A percentile compares a stretch with the other conserved stretches of the same genome.
phyloP scores from a whole-genome alignment of 345 rosid genomes.

The Orychophragmus violaceus region DNA sequence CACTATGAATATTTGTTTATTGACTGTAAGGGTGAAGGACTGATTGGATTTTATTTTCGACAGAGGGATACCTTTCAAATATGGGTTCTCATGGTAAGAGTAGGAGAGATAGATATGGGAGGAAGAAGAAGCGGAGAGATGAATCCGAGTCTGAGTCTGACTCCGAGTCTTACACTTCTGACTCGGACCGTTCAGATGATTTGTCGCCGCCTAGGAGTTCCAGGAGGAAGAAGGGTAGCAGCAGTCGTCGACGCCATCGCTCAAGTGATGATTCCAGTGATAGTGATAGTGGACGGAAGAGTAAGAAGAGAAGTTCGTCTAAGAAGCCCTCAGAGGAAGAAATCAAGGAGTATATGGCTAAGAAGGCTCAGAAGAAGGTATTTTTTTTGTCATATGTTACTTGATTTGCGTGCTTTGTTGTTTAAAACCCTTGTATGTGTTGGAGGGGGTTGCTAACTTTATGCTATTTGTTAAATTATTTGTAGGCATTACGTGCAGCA shows the following conservation, averaged over 20 bases:
- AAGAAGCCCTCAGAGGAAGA: background rate
- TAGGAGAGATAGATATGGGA: background rate
- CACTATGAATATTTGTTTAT: background rate
- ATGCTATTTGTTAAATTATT: slow-evolving; percentile 2
- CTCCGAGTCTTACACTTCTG: background rate
- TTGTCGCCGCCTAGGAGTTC: background rate
- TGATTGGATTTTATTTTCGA: background rate
- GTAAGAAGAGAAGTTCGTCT: background rate
- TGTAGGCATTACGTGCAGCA: background rate
- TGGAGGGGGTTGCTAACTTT: background rate
- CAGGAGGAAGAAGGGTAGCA: background rate
- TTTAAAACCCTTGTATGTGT: background rate
- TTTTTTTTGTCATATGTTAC: background rate
- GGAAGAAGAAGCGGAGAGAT: background rate
- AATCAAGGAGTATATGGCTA: background rate
- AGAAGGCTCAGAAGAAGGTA: slow-evolving; percentile 35
- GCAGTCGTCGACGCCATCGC: background rate
- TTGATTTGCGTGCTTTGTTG: background rate
- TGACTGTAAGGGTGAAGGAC: background rate
- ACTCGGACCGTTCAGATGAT: background rate
- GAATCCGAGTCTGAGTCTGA: background rate
- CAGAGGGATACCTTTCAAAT: background rate
- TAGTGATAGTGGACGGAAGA: background rate
- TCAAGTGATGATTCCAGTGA: background rate
- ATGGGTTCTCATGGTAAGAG: background rate